Evolutionary conservation across 2,329 filamentous ascomycete genomes (phyloP), one percentile per base, ranked within the genome.

Genomic region (Neonectria faginata): DNA sequence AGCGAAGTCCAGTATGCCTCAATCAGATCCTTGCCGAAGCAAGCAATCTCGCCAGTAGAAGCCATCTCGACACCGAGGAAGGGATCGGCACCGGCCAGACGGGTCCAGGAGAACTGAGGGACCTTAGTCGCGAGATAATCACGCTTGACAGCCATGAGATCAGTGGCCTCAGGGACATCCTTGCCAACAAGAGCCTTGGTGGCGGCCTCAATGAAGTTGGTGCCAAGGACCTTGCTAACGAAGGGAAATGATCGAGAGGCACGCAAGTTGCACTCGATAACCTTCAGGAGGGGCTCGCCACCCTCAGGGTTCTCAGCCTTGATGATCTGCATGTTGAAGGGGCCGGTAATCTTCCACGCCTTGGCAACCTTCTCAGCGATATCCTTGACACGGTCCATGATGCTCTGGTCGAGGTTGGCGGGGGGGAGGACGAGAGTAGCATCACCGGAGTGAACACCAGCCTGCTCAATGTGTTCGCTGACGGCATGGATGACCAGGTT

Each of bases 311-410:
- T 85, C 12, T 92, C 86, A 39, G 92, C 93, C 84, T 97, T 97
- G 87, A 99, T 98, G 81, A 99, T 97, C 79, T 99, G 96, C 95
- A 99, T 98, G 87, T 99, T 99, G 89, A 98, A 99, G 64, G 96
- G 96, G 60, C 96, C 96, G 20, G 94, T 98, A 79, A 98, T 98
- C 76, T 88, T 94, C 93, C 95, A 97, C 52, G 96, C 96, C 82
- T 96, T 92, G 70, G 96, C 96, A 57, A 99, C 94, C 88, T 97
- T 98, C 80, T 94, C 82, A 16, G 96, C 95, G 73, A 99, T 98
- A 73, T 93, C 93, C 89, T 97, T 98, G 76, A 97, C 88, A 66
- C 96, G 93, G 70, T 88, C 88, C 87, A 97, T 92, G 70, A 91
- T 92, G 62, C 81, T 82, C 72, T 91, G 84, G 69, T 97, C 92